These are phyloP conservation scores for Saxophila tyrrhenica DNA, from an alignment of 495 filamentous ascomycete genomes.

Conservation along the genomic window DNA sequence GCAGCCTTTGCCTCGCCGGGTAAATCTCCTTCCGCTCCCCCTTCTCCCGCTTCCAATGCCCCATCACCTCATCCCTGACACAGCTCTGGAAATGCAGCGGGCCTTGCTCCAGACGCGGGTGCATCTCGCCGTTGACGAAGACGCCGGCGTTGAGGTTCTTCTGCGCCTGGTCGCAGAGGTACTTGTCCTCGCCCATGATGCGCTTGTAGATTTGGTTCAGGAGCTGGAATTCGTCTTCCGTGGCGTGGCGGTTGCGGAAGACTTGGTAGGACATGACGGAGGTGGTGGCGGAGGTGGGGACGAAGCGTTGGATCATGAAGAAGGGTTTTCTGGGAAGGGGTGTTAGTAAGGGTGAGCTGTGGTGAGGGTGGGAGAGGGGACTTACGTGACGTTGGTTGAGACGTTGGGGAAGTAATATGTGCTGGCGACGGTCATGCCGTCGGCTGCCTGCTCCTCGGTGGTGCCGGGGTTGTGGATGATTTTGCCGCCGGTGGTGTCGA, in stretches of 20 bases:
- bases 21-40: slow-evolving; percentile 34
- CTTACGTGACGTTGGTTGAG: slow-evolving; percentile 38
- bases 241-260: slow-evolving; percentile 36
- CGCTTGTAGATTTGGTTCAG: slow-evolving; percentile 35
- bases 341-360: slow-evolving; percentile 29
- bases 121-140: slow-evolving; percentile 37
- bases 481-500: slow-evolving; percentile 31
- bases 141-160: slow-evolving; percentile 35
- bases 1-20: slow-evolving; percentile 35
- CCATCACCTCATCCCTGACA: slow-evolving; percentile 32
- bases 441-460: slow-evolving; percentile 28
- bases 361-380: slow-evolving; percentile 15
- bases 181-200: slow-evolving; percentile 37
- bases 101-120: slow-evolving; percentile 36
- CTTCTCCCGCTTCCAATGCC: slow-evolving; percentile 34
- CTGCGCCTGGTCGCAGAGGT: slow-evolving; percentile 34
- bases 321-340: slow-evolving; percentile 16
- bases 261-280: slow-evolving; percentile 38
- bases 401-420: slow-evolving; percentile 40
- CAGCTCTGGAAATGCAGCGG: slow-evolving; percentile 37
- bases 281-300: slow-evolving; percentile 32
- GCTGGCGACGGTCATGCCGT: slow-evolving; percentile 26
- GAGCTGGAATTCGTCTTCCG: slow-evolving; percentile 34
- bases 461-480: slow-evolving; percentile 36
- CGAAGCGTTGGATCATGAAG: slow-evolving; percentile 39